These are phyloP conservation scores for Candida verbasci DNA, from an alignment of 805 yeast genomes.

Conservation along the genomic window DNA sequence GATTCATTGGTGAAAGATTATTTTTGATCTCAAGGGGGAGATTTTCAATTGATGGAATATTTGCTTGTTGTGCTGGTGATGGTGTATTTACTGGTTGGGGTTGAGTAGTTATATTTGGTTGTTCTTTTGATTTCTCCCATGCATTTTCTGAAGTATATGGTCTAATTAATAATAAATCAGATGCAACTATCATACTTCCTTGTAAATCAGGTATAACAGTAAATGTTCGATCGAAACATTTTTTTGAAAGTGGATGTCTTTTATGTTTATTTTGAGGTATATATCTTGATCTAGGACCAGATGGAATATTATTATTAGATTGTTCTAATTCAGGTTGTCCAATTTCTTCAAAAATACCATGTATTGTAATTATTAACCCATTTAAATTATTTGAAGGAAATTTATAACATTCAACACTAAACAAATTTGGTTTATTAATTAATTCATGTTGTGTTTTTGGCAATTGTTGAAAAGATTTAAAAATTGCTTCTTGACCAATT, in stretches of 20 bases:
- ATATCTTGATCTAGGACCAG: constrained; percentile 14
- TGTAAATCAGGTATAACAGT: constrained; percentile 67
- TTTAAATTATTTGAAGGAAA: constrained; percentile 51
- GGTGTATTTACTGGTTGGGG: constrained; percentile 3
- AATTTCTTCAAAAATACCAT: constrained; percentile 78
- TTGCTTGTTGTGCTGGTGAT: constrained; percentile 15
- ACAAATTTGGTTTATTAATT: constrained; percentile 55
- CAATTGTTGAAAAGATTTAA: constrained; percentile 54
- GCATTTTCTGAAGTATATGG: constrained; percentile 51
- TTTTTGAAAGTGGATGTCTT: constrained; percentile 43
- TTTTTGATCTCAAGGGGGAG: constrained; percentile 54
- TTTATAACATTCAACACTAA: constrained; percentile 75
- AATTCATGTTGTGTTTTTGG: constrained; percentile 81
- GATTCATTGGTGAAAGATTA: constrained; percentile 51
- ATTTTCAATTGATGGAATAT: constrained; percentile 28
- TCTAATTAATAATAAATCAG: constrained; percentile 73
- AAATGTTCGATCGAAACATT: constrained; percentile 84
- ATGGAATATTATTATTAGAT: constrained; percentile 10
- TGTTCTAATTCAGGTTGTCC: constrained; percentile 46
- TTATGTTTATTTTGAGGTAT: constrained; percentile 21
- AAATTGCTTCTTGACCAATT: constrained; percentile 66
- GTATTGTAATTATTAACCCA: constrained; percentile 75
- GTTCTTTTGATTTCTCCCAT: constrained; percentile 38
- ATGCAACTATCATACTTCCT: constrained; percentile 76
- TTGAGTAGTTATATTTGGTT: constrained; percentile 1